A percentile compares a stretch with the other conserved stretches of the same genome.
Evolutionary conservation across 106 monocot genomes (phyloP).

Genomic region (Platanthera zijinensis): DNA sequence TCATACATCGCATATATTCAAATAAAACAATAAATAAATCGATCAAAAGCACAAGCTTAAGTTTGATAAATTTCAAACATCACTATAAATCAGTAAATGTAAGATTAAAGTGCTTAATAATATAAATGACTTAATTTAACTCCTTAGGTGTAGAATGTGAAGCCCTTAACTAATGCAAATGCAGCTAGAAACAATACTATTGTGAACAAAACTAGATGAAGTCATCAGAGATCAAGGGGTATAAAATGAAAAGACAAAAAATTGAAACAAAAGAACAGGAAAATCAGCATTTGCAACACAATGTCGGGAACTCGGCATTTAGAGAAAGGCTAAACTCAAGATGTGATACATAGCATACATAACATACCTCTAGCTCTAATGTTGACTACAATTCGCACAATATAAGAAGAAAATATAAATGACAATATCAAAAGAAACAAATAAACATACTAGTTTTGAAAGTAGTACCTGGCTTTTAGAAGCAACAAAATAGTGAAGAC

Average conservation of each 20-base stretch:
- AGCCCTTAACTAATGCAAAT: no score
- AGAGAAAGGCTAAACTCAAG: neutral
- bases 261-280: neutral
- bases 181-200: no score
- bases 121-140: no score
- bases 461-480: conserved; percentile 65
- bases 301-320: neutral
- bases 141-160: no score
- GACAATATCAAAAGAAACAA: neutral
- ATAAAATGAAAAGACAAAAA: neutral
- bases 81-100: no score
- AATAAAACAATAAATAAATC: no score
- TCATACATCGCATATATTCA: no score
- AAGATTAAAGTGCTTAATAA: no score
- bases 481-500: conserved; percentile 79
- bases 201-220: neutral
- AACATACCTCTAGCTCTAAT: neutral
- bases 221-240: neutral
- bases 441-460: neutral
- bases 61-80: no score
- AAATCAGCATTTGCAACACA: neutral
- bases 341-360: neutral
- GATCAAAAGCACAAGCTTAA: no score
- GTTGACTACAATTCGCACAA: neutral
- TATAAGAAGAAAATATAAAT: neutral